phyloP scores from a whole-genome alignment of 129 eudicot genomes.

The Flaveria sonorensis region DNA sequence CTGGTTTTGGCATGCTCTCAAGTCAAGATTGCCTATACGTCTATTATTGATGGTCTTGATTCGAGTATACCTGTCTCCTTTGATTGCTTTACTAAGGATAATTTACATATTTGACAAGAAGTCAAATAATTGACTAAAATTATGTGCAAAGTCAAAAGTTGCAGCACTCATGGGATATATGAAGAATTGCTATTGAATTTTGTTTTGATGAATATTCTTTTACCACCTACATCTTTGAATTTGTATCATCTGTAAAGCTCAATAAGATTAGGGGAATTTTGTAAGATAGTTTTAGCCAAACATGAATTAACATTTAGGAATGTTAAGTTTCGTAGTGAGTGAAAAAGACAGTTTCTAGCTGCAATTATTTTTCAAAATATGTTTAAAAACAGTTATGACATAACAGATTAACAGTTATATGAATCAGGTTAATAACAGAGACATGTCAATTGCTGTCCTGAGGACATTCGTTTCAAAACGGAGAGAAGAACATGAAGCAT shows the following conservation, averaged over 20 bases:
- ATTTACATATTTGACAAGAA: conserved; percentile 5
- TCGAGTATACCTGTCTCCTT: not conserved
- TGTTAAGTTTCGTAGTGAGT: not conserved
- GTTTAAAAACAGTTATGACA: not conserved
- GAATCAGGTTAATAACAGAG: conserved; percentile 91
- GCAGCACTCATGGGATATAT: not conserved
- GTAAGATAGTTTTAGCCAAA: too few relatives aligned
- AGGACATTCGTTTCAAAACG: conserved; percentile 75
- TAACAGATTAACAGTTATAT: not conserved
- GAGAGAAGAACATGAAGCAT: conserved; percentile 70
- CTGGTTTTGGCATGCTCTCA: conserved; percentile 4
- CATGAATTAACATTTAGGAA: not conserved
- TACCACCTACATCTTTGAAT: not conserved
- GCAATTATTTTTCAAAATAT: not conserved
- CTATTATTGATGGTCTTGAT: not conserved
- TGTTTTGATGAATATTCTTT: not conserved
- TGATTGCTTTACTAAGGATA: not conserved
- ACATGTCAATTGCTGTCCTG: conserved; percentile 90
- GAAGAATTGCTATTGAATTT: not conserved
- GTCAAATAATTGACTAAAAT: not conserved
- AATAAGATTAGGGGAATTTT: conserved; percentile 1
- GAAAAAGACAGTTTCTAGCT: not conserved
- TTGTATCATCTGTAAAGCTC: not conserved
- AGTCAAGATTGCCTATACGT: not conserved
- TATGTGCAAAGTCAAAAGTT: conserved; percentile 6